phyloP scores from a whole-genome alignment of 2,329 filamentous ascomycete species.

The Dactylellina haptotyla region DNA sequence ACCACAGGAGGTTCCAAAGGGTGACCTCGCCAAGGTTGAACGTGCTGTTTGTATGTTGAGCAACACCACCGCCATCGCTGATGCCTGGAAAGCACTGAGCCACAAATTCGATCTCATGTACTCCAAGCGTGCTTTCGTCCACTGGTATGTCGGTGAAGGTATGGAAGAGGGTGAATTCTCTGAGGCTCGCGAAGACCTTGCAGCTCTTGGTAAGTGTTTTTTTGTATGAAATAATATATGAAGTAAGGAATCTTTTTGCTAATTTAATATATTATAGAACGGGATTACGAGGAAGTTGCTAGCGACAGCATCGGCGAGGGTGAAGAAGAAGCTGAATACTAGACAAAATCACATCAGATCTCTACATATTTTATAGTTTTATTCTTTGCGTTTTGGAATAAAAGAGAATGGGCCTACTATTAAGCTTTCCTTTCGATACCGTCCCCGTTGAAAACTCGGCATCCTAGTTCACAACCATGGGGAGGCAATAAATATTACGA shows the following conservation, averaged over 20 bases:
- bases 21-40: conserved; percentile 96
- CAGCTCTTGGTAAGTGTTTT: conserved; percentile 71
- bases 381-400: conserved; percentile 49
- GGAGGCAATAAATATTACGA: neutral
- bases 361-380: conserved; percentile 33
- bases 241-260: neutral
- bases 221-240: no score
- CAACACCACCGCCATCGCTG: conserved; percentile 98
- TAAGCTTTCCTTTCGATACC: conserved; percentile 15
- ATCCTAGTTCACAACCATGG: neutral
- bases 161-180: conserved; percentile 99
- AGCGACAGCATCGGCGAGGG: conserved; percentile 91
- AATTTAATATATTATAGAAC: conserved; percentile 67
- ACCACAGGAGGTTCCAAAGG: conserved; percentile 93
- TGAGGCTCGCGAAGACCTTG: conserved; percentile 97
- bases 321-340: conserved; percentile 89
- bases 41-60: conserved; percentile 99
- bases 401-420: conserved; percentile 33
- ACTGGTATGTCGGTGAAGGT: conserved; percentile 99
- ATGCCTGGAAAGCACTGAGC: conserved; percentile 95
- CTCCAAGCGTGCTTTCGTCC: conserved; percentile 99
- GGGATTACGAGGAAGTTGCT: conserved; percentile 98
- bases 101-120: conserved; percentile 99
- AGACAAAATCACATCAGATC: conserved; percentile 61
- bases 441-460: neutral